Conservation (phyloP, 2,329 filamentous ascomycete genomes). For the Cyclaneusma minus region DNA sequence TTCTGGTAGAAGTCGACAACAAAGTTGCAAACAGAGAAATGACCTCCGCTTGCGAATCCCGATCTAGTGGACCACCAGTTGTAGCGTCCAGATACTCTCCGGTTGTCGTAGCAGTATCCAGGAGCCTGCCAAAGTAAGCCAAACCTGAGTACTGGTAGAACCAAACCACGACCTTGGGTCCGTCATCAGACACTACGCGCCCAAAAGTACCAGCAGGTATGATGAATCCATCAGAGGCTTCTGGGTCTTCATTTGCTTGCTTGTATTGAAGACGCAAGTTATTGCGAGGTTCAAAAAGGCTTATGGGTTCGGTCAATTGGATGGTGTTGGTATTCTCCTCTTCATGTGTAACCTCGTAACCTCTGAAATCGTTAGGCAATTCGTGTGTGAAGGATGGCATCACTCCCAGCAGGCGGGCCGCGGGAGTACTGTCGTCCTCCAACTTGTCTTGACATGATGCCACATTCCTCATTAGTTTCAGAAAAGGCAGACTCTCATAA, state of each 20-base stretch:
- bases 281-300: constrained; percentile 43
- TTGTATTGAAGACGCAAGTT: no score
- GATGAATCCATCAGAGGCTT: constrained; percentile 32
- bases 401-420: constrained; percentile 48
- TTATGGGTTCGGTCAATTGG: constrained; percentile 45
- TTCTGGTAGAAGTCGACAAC: constrained; percentile 27
- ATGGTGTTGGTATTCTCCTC: constrained; percentile 77
- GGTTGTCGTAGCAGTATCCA: constrained; percentile 50
- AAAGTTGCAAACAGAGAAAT: constrained; percentile 61
- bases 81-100: constrained; percentile 28
- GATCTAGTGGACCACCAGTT: constrained; percentile 29
- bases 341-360: constrained; percentile 66
- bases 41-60: constrained; percentile 54
- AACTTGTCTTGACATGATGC: constrained; percentile 28
- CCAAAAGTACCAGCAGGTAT: constrained; percentile 53
- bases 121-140: constrained; percentile 60
- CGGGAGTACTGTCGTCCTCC: constrained; percentile 21
- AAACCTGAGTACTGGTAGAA: constrained; percentile 63
- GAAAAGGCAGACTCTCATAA: constrained; percentile 68
- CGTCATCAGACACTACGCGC: constrained; percentile 62
- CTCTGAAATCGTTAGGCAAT: constrained; percentile 55
- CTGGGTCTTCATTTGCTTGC: constrained; percentile 8
- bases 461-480: constrained; percentile 54
- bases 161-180: constrained; percentile 61
- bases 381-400: constrained; percentile 64